Base-by-base conservation (phyloP, 1,139 yeast genomes). In the Ashbya aceris region DNA sequence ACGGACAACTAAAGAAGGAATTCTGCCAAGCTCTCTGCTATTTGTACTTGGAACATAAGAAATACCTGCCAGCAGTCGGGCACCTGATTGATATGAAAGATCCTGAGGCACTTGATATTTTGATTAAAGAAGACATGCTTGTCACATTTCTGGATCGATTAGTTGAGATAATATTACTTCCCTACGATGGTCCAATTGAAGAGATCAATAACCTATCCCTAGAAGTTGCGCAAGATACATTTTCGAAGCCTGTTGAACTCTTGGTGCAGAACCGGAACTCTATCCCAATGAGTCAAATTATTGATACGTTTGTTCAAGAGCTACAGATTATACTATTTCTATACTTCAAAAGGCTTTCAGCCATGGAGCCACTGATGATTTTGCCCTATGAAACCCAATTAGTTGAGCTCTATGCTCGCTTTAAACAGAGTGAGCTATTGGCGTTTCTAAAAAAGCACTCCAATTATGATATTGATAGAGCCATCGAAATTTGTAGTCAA, bases 261-360 rank as follows among this genome's bases (percentile, higher is more conserved):
- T 66, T 87, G 26, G 82, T 82, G 2, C 76, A 72, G 7, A 76
- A 77, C 36, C 67, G 87, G 33, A 83, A 79, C 50, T 87, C 83
- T 52, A 64, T 86, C 1, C 49, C 69, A 1, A 79, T 94, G 0
- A 52, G 55, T 1, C 61, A 63, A 3, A 66, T 87, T 0, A 64
- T 85, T 0, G 52, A 66, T 1, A 53, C 73, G 28, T 69, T 86
- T 54, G 57, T 67, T n/a, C 54, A 66, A 4, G 54, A 66, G 23
- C 63, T 83, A 38, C 69, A 76, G 33, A 64, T 76, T 30, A 67
- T 86, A 12, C 73, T 74, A 41, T 86, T 78, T 52, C 64, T 85
- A 14, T 77, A 76, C 48, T 60, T 81, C 39, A 80, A 81, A 45
- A 67, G 70, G 46, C 64, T 85, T 10, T 68, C 71, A 17, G 56